Conservation (phyloP, 2,329 filamentous ascomycete species). For the Calonectria hawksworthii region DNA sequence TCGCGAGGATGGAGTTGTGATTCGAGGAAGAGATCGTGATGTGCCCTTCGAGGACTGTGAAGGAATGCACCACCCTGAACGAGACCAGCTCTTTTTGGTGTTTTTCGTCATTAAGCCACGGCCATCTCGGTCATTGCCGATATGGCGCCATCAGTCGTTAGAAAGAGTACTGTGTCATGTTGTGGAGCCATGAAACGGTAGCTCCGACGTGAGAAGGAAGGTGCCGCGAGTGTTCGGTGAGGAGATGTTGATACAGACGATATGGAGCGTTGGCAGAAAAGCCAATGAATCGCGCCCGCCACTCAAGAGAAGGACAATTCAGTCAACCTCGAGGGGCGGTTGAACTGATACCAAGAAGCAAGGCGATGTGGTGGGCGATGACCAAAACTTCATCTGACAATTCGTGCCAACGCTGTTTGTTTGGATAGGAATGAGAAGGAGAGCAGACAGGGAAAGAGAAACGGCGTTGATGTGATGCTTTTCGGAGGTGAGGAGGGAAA, state of each 20-base stretch:
- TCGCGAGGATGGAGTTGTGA: conserved; percentile 46
- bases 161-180: conserved; percentile 40
- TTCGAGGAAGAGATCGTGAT: conserved; percentile 46
- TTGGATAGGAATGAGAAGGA: conserved; percentile 42
- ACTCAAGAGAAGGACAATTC: conserved; percentile 33
- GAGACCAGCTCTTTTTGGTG: conserved; percentile 38
- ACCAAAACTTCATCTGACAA: conserved; percentile 20
- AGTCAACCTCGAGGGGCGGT: conserved; percentile 29
- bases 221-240: conserved; percentile 33
- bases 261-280: conserved; percentile 32
- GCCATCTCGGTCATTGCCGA: conserved; percentile 38
- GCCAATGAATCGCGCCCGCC: conserved; percentile 38
- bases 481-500: conserved; percentile 32
- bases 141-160: conserved; percentile 39
- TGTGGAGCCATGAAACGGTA: conserved; percentile 32
- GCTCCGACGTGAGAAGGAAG: conserved; percentile 34
- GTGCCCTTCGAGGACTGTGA: conserved; percentile 45
- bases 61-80: conserved; percentile 37
- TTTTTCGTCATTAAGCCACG: conserved; percentile 44
- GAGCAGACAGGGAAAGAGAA: conserved; percentile 43
- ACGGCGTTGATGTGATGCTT: conserved; percentile 39
- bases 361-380: conserved; percentile 9
- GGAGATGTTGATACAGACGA: conserved; percentile 39
- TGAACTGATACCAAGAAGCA: conserved; percentile 26
- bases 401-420: conserved; percentile 29